phyloP scores from a whole-genome alignment of 495 filamentous ascomycete genomes.

The Beverwykella pulmonaria region DNA sequence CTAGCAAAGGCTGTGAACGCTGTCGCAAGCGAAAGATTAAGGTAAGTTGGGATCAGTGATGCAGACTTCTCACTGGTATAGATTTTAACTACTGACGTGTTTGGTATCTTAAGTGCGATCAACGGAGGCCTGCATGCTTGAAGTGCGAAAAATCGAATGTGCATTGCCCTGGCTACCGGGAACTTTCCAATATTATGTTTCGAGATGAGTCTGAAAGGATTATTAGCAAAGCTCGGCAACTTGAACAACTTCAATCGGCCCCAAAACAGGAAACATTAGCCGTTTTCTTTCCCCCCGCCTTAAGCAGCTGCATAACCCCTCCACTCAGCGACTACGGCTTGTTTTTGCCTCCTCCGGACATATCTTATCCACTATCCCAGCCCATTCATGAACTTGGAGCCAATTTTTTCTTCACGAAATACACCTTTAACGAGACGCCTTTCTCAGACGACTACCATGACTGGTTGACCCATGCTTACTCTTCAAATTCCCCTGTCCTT shows the following conservation, averaged over 20 bases:
- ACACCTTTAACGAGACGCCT: slow-evolving; percentile 22
- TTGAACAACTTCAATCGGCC: not conserved
- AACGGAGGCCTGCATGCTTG: slow-evolving; percentile 18
- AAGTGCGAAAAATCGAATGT: slow-evolving; percentile 14
- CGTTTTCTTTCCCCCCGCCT: not conserved
- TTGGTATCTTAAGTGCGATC: slow-evolving; percentile 17
- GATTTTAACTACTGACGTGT: not conserved
- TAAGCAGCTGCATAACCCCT: no score
- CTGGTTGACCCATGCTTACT: slow-evolving; percentile 20
- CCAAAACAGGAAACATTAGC: not conserved
- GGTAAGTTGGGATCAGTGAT: not conserved
- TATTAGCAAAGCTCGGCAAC: slow-evolving; percentile 2
- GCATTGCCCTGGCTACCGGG: slow-evolving; percentile 21
- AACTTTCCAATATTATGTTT: slow-evolving; percentile 13
- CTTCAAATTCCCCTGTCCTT: not conserved
- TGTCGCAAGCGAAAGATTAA: slow-evolving; percentile 30
- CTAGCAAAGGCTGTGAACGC: slow-evolving; percentile 25
- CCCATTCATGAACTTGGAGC: slow-evolving; percentile 15
- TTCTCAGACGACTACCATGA: slow-evolving; percentile 7
- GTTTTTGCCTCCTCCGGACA: not conserved
- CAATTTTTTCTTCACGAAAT: slow-evolving; percentile 28
- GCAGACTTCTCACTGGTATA: not conserved
- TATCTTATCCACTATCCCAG: slow-evolving; percentile 7
- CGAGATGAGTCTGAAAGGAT: slow-evolving; percentile 18
- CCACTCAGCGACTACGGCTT: no score